A percentile compares a stretch with the other conserved stretches of the same genome.
These are phyloP conservation scores for Aristolochia contorta DNA, from an alignment of 164 flowering plant species.

Conservation along the genomic window DNA sequence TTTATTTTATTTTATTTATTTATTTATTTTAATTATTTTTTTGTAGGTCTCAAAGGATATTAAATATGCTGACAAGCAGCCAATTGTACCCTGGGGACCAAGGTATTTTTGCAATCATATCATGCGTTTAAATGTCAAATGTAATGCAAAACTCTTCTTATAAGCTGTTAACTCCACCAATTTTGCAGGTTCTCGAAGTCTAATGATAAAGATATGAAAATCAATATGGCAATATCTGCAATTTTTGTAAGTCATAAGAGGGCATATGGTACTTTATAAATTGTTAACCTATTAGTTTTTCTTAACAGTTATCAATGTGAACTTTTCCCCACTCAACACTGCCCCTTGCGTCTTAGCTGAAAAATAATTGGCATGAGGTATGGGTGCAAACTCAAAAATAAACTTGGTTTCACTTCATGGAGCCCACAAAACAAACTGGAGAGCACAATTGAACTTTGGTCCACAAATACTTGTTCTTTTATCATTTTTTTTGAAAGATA, in stretches of 20 bases:
- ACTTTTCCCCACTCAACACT: too few species aligned
- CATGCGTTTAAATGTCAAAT: too few species aligned
- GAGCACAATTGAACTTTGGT: too few species aligned
- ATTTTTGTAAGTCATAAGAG: constrained; percentile 61
- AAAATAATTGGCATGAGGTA: too few species aligned
- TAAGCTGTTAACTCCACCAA: neutral
- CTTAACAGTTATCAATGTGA: neutral
- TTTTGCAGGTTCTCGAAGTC: constrained; percentile 77
- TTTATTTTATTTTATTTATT: too few species aligned
- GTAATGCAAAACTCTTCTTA: neutral
- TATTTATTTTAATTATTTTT: too few species aligned
- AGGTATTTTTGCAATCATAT: constrained; percentile 36
- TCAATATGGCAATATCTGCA: constrained; percentile 87
- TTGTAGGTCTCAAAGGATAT: constrained; percentile 91
- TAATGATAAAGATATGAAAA: constrained; percentile 51
- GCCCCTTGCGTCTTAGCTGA: too few species aligned
- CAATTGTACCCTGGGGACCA: constrained; percentile 94
- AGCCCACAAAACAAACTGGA: too few species aligned
- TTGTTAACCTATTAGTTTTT: neutral
- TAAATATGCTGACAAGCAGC: constrained; percentile 95
- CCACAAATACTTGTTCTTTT: too few species aligned
- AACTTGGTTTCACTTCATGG: too few species aligned
- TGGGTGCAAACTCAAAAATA: too few species aligned
- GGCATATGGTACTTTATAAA: neutral
- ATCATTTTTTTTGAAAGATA: too few species aligned